phyloP scores from a whole-genome alignment of 1,284 basidiomycete species.

The Boletus smithii region DNA sequence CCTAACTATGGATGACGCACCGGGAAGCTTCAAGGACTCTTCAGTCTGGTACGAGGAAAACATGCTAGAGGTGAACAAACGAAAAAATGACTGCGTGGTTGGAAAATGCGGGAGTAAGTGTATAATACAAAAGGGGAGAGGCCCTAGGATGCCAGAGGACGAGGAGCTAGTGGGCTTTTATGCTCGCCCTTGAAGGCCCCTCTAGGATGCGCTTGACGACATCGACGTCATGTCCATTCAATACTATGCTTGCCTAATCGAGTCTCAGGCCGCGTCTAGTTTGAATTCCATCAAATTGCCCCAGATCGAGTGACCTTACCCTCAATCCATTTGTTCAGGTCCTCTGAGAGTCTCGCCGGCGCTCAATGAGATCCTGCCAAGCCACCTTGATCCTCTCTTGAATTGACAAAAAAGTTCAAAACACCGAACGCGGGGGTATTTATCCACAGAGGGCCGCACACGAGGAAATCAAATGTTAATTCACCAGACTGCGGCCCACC shows the following conservation, averaged over 20 bases:
- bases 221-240: slow-evolving; percentile 5
- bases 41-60: not conserved
- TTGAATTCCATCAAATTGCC: not conserved
- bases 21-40: slow-evolving; percentile 6
- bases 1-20: slow-evolving; percentile 3
- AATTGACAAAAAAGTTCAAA: slow-evolving; percentile 10
- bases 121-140: too few relatives aligned
- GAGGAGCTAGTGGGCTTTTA: slow-evolving; percentile 20
- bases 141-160: too few relatives aligned
- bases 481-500: too few relatives aligned
- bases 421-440: too few relatives aligned
- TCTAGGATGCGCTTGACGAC: slow-evolving; percentile 4
- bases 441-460: too few relatives aligned
- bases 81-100: too few relatives aligned
- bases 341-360: too few relatives aligned
- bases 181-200: slow-evolving; percentile 14
- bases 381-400: slow-evolving; percentile 1
- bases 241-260: slow-evolving; percentile 11
- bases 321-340: too few relatives aligned
- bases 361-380: slow-evolving; percentile 1
- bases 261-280: not conserved
- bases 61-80: too few relatives aligned
- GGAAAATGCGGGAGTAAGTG: too few relatives aligned
- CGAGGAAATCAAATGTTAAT: too few relatives aligned
- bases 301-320: slow-evolving; percentile 20